Conservation (phyloP, 805 yeast species). For the Monosporozyma servazzii region DNA sequence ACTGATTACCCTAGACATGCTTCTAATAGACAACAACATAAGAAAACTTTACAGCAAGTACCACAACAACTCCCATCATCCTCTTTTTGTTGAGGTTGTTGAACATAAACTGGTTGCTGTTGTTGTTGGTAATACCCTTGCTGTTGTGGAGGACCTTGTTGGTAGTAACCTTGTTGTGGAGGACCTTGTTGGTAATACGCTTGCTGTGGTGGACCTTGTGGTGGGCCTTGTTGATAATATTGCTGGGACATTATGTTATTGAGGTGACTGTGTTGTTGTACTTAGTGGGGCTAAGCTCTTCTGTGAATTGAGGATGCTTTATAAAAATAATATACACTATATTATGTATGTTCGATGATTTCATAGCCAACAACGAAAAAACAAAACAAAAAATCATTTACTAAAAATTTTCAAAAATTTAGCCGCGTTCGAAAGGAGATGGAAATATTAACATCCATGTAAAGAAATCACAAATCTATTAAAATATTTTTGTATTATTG, state of each 20-base stretch:
- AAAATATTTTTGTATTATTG: no score
- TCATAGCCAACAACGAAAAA: no score
- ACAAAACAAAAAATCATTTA: no score
- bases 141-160: conserved; percentile 15
- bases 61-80: conserved; percentile 23
- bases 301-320: background rate
- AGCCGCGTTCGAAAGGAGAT: no score
- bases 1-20: conserved; percentile 8
- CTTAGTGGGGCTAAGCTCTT: background rate
- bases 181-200: conserved; percentile 9
- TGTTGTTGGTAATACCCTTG: conserved; percentile 12
- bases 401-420: no score
- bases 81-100: conserved; percentile 23
- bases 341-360: no score
- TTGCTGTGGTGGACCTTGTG: conserved; percentile 14
- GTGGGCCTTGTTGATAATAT: conserved; percentile 17
- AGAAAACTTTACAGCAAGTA: conserved; percentile 23
- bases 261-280: background rate
- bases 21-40: conserved; percentile 29
- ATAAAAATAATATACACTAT: no score
- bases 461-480: no score
- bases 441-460: no score
- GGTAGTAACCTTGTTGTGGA: conserved; percentile 10
- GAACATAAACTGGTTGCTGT: conserved; percentile 23
- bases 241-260: background rate